Base-by-base conservation (phyloP, 805 yeast species). In the Saccharomycopsis olivae region DNA sequence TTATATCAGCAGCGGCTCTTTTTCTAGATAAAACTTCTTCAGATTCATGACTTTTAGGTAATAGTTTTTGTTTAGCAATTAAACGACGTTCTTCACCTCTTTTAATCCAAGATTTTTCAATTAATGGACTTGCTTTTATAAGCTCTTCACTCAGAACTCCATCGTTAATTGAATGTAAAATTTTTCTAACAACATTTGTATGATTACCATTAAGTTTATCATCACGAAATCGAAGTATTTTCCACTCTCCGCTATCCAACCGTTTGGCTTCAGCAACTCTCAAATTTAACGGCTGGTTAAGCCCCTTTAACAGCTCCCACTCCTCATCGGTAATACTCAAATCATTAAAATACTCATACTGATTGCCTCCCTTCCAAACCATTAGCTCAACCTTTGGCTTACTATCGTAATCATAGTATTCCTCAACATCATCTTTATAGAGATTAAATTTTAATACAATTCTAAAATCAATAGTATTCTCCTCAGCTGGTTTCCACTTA, bases 401-500 rank as follows among this genome's bases (percentile, higher is more conserved):
- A 0, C 78, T 66, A 47, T 88, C 96, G 58, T 86, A 92, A 54
- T 86, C 86, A 15, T 67, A 68, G 53, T 86, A 87, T 42, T 81
- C 74, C 32, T 65, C 63, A 20, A 63, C 58, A 21, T 79, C 61
- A 54, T 82, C 89, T 34, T 69, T 69, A 50, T 50, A 75, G 6
- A 59, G 50, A 14, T 76, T 73, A 51, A 84, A 83, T 27, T 69
- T 68, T 43, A 86, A 58, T 25, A 68, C 66, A 44, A 92, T 58
- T 54, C 78, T 78, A 60, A 85, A 92, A 59, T 92, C 99, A 33
- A 94, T 74, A 0, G 96, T 81, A 52, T 92, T 94, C 58, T 89
- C 98, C 47, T 84, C 84, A 10, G 94, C 85, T 2, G 98, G 97
- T 54, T 92, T 92, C 99, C 99, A 92, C 60, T 94, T 92, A 40